Percentiles rank a stretch among this genome's conserved stretches.
phyloP scores from a whole-genome alignment of 1,139 yeast genomes.

The Saccharomyces hybrid region DNA sequence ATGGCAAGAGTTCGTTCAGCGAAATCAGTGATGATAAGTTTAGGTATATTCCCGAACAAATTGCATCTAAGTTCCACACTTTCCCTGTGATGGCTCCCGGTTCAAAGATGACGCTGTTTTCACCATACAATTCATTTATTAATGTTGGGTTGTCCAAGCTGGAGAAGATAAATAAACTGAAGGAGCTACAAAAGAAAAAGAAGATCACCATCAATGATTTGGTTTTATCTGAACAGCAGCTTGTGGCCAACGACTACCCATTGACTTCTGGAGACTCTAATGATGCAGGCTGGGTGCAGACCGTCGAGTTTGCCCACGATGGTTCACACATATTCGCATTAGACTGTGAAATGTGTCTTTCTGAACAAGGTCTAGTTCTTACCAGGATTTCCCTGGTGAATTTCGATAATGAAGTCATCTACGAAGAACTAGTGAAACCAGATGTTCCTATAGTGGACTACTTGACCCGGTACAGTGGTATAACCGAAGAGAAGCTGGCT shows the following conservation, averaged over 20 bases:
- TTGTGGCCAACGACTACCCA: constrained; percentile 51
- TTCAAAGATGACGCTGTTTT: constrained; percentile 47
- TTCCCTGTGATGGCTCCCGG: constrained; percentile 48
- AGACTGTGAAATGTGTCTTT: constrained; percentile 89
- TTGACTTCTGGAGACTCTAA: constrained; percentile 20
- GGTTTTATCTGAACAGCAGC: constrained; percentile 40
- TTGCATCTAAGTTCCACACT: constrained; percentile 17
- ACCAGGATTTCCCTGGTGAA: constrained; percentile 74
- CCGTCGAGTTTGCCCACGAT: constrained; percentile 43
- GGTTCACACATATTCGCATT: constrained; percentile 65
- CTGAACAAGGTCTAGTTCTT: constrained; percentile 55
- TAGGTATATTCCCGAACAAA: constrained; percentile 32
- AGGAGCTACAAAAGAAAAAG: constrained; percentile 31
- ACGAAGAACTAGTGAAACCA: constrained; percentile 77
- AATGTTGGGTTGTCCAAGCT: constrained; percentile 48
- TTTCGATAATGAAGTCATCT: constrained; percentile 49
- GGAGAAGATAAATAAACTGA: constrained; percentile 41
- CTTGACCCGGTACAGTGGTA: constrained; percentile 78
- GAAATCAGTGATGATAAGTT: constrained; percentile 27
- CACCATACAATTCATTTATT: constrained; percentile 49
- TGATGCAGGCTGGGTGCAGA: constrained; percentile 49
- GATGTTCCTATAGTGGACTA: constrained; percentile 66
- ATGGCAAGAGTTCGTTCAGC: neutral
- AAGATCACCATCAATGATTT: constrained; percentile 50
- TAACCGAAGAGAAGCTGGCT: constrained; percentile 58